Conservation (phyloP, 2,329 filamentous ascomycete species). For the Cladosporium sp. region DNA sequence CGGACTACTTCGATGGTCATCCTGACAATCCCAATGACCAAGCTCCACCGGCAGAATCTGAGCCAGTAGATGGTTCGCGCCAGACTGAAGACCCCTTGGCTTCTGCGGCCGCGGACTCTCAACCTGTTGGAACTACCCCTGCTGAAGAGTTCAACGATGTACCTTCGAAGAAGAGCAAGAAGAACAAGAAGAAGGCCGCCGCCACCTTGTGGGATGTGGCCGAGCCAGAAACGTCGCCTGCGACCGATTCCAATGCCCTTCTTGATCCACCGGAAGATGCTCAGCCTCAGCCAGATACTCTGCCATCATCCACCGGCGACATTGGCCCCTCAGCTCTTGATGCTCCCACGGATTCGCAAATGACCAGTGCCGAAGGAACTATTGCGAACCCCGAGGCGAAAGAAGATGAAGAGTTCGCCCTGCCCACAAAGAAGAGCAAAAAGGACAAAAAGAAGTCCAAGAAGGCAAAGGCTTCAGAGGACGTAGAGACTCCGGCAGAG, state of each 20-base stretch:
- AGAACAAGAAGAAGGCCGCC: constrained; percentile 28
- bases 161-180: constrained; percentile 30
- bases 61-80: background rate
- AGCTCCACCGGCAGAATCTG: background rate
- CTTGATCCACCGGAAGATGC: background rate
- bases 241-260: background rate
- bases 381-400: background rate
- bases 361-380: background rate
- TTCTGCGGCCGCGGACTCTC: background rate
- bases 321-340: background rate
- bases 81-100: constrained; percentile 12
- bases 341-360: background rate
- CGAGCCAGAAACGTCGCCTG: background rate
- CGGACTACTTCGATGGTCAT: background rate
- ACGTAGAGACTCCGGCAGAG: background rate
- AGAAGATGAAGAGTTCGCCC: background rate
- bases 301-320: background rate
- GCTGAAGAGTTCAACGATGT: constrained; percentile 12
- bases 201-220: background rate
- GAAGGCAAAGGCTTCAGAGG: background rate
- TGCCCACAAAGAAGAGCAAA: constrained; percentile 20
- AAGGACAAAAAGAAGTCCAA: constrained; percentile 39
- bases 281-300: background rate
- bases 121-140: background rate
- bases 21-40: background rate